phyloP scores from a whole-genome alignment of 2,329 filamentous ascomycete genomes.

The Drechmeria coniospora region DNA sequence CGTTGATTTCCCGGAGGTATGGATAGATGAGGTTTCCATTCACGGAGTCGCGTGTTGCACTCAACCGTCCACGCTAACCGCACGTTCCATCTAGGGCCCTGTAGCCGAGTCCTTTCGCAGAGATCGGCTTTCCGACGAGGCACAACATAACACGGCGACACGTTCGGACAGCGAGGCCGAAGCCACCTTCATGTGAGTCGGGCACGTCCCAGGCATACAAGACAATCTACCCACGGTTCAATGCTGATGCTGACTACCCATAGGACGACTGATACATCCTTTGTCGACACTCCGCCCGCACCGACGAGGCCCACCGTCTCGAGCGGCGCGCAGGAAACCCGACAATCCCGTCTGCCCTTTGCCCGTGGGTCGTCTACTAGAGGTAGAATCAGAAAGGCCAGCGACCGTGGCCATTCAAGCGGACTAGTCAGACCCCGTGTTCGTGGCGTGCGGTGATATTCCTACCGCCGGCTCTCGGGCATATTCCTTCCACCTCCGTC shows the following conservation, averaged over 20 bases:
- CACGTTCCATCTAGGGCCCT: constrained; percentile 45
- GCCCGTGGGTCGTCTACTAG: constrained; percentile 24
- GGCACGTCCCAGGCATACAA: neutral
- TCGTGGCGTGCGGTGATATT: constrained; percentile 30
- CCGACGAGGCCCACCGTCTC: constrained; percentile 33
- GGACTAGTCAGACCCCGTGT: constrained; percentile 30
- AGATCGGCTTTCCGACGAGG: constrained; percentile 42
- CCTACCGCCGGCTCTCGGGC: too few relatives aligned
- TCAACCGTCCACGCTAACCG: too few relatives aligned
- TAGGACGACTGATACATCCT: constrained; percentile 83
- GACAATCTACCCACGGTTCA: constrained; percentile 4
- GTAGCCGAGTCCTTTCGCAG: constrained; percentile 69
- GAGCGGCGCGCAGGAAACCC: constrained; percentile 25
- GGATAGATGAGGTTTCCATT: constrained; percentile 4
- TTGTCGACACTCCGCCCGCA: constrained; percentile 67
- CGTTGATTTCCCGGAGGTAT: constrained; percentile 88
- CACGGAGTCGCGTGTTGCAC: too few relatives aligned
- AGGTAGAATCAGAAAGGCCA: constrained; percentile 12
- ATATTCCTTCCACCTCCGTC: too few relatives aligned
- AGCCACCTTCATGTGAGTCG: constrained; percentile 65
- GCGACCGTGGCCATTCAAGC: constrained; percentile 23
- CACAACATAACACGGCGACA: constrained; percentile 17
- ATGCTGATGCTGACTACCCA: constrained; percentile 5
- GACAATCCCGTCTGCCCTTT: constrained; percentile 31
- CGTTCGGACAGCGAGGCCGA: constrained; percentile 39